A percentile compares a stretch with the other conserved stretches of the same genome.
phyloP scores from a whole-genome alignment of 495 filamentous ascomycete genomes.

The Pseudomonodictys pantanalensis region DNA sequence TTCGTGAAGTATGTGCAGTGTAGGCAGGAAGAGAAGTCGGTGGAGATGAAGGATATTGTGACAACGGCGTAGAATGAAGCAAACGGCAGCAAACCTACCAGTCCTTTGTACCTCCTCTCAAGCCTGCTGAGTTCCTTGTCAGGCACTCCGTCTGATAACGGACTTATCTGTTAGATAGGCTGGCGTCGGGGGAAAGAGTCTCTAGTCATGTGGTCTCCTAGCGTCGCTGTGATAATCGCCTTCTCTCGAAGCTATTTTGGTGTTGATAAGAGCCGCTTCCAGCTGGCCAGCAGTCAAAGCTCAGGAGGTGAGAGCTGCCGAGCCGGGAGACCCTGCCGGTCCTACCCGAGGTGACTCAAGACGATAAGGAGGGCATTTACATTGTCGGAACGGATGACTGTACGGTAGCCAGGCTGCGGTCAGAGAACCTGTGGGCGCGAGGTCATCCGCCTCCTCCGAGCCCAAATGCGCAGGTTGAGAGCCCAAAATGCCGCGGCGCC shows the following conservation, averaged over 20 bases:
- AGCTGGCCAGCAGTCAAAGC: no score
- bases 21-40: neutral
- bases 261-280: no score
- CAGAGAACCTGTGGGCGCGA: neutral
- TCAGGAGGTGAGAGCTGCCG: no score
- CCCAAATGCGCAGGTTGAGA: no score
- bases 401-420: neutral
- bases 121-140: neutral
- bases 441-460: neutral
- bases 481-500: no score
- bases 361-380: neutral
- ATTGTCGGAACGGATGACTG: neutral
- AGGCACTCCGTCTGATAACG: neutral
- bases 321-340: neutral
- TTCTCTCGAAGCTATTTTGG: no score
- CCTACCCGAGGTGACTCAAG: neutral
- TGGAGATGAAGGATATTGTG: neutral
- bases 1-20: neutral
- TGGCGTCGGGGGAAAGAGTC: constrained; percentile 1
- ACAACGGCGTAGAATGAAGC: no score
- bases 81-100: neutral
- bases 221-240: neutral
- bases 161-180: constrained; percentile 3
- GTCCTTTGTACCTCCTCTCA: neutral
- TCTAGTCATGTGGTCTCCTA: neutral